A percentile compares a stretch with the other conserved stretches of the same genome.
Evolutionary conservation across 257 asterid genomes (phyloP).

Genomic region (Linderniella brevidens): DNA sequence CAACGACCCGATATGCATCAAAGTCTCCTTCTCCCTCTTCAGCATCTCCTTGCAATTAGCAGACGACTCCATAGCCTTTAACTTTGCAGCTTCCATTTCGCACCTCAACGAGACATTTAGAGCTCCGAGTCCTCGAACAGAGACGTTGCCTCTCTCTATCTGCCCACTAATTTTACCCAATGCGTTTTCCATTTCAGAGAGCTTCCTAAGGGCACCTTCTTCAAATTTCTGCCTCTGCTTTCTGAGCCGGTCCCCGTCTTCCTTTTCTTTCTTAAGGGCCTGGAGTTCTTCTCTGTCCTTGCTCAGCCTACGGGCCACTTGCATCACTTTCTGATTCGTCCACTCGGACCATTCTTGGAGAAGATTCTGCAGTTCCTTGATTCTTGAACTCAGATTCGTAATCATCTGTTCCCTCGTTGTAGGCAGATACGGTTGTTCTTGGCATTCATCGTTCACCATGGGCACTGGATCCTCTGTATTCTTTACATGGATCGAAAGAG

Average conservation of each 20-base stretch:
- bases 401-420: conserved; percentile 48
- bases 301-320: conserved; percentile 58
- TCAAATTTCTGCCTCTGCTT: conserved; percentile 44
- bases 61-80: conserved; percentile 41
- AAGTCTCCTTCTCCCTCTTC: conserved; percentile 38
- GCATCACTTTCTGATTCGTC: conserved; percentile 79
- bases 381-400: conserved; percentile 37
- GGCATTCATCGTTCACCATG: conserved; percentile 16
- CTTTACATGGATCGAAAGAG: conserved; percentile 39
- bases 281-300: conserved; percentile 61
- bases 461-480: conserved; percentile 18
- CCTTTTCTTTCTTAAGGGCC: conserved; percentile 58
- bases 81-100: conserved; percentile 51
- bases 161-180: conserved; percentile 47
- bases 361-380: conserved; percentile 39
- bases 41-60: conserved; percentile 37
- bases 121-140: conserved; percentile 39
- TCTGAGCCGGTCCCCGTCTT: conserved; percentile 50
- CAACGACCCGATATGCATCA: conserved; percentile 34
- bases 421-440: conserved; percentile 21
- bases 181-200: conserved; percentile 54
- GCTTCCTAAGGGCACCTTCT: conserved; percentile 42
- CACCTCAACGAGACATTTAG: conserved; percentile 36
- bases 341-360: conserved; percentile 77
- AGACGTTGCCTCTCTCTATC: conserved; percentile 40